phyloP scores from a whole-genome alignment of 495 filamentous ascomycete genomes.

The Aspergillus coremiiformis region DNA sequence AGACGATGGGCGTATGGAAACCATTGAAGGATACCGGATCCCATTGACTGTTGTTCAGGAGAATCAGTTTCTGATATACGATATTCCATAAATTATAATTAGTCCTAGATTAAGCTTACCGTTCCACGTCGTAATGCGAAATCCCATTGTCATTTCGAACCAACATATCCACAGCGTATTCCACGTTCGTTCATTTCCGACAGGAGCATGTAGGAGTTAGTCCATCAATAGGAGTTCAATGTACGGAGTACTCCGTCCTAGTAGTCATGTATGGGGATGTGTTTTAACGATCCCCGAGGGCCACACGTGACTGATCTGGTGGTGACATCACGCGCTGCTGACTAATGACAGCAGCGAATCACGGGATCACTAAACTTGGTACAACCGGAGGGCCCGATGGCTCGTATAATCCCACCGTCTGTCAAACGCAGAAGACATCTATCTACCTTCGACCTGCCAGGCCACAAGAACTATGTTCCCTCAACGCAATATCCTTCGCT shows the following conservation, averaged over 20 bases:
- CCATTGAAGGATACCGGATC: conserved; percentile 56
- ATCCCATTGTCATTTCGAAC: conserved; percentile 45
- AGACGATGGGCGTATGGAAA: neutral
- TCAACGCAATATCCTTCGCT: conserved; percentile 54
- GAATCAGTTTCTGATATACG: too few relatives aligned
- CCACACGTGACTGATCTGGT: conserved; percentile 24
- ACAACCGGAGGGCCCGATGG: conserved; percentile 27
- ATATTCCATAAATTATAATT: too few relatives aligned
- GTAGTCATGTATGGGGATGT: too few relatives aligned
- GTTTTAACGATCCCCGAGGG: too few relatives aligned
- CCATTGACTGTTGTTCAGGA: conserved; percentile 89
- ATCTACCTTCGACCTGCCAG: conserved; percentile 8
- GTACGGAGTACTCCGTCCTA: too few relatives aligned
- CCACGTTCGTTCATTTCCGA: neutral
- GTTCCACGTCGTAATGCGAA: conserved; percentile 89
- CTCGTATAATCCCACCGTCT: conserved; percentile 21
- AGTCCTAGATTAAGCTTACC: conserved; percentile 40
- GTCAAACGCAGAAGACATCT: conserved; percentile 14
- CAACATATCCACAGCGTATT: conserved; percentile 14
- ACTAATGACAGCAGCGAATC: conserved; percentile 29
- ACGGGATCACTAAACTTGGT: conserved; percentile 39
- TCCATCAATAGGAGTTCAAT: too few relatives aligned
- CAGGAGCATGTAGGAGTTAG: too few relatives aligned
- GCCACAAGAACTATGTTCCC: conserved; percentile 49
- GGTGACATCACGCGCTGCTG: conserved; percentile 35